Percentiles rank a stretch among this genome's conserved stretches.
Conservation (phyloP, 176 grass and related monocot genomes). For the Musa beccarii region DNA sequence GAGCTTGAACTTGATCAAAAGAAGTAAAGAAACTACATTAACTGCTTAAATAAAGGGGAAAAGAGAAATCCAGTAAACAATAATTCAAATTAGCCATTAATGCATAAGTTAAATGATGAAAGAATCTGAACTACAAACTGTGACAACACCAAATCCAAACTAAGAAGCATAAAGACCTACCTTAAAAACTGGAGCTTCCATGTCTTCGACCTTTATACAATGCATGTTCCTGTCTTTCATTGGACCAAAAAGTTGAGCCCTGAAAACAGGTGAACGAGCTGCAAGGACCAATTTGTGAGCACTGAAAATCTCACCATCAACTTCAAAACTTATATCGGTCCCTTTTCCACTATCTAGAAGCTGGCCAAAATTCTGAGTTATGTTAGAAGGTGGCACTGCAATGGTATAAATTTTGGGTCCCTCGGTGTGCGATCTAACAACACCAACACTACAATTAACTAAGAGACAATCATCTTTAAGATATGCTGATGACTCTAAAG, state of each 20-base stretch:
- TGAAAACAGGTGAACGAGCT: conserved; percentile 17
- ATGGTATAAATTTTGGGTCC: conserved; percentile 13
- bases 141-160: neutral
- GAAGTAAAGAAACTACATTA: too few species aligned
- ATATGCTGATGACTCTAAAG: conserved; percentile 6
- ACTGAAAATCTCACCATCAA: conserved; percentile 14
- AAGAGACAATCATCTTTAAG: conserved; percentile 17
- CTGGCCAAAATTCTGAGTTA: conserved; percentile 11
- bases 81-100: too few species aligned
- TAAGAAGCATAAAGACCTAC: neutral
- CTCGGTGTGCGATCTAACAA: conserved; percentile 13
- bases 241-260: conserved; percentile 9
- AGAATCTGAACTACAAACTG: neutral
- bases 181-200: conserved; percentile 18
- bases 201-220: conserved; percentile 11
- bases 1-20: too few species aligned
- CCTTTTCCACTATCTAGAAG: neutral
- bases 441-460: conserved; percentile 17
- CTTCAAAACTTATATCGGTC: conserved; percentile 9
- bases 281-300: conserved; percentile 11
- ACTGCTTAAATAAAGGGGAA: neutral
- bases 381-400: conserved; percentile 8
- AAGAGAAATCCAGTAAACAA: neutral
- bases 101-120: neutral
- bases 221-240: conserved; percentile 10